Base-by-base conservation (phyloP, 2,329 filamentous ascomycete genomes). In the Berkeleyomyces basicola region DNA sequence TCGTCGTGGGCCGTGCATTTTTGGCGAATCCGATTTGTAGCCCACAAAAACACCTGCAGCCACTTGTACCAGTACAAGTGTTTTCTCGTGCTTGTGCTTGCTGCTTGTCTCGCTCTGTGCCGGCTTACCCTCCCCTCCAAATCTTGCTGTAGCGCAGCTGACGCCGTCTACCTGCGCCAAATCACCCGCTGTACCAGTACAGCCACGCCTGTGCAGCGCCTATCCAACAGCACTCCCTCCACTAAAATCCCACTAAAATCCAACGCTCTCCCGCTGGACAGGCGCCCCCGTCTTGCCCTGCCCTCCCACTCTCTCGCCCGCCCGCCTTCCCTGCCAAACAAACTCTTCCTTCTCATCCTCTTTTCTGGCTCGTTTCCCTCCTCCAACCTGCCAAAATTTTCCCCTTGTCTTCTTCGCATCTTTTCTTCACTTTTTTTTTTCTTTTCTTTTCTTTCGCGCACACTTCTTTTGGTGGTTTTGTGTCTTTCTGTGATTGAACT, bases 371-470 rank as follows among this genome's bases (percentile, higher is more conserved):
- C 67, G 67, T 65, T 66, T 63, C 66, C 67, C 67, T 67, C 67
- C 65, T 67, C 31, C 61, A 43, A 49, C 37, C 53, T 61, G 42
- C 62, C 66, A 66, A 66, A 68, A n/a, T 57, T 61, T 63, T 60
- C 58, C 47, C 49, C 70, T 71, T 71, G 69, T 70, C 69, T 69
- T 70, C 68, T 68, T 69, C 69, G 69, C 71, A 71, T 66, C 66
- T 66, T 66, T 61, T 65, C 65, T 65, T 67, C 64, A 63, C 66
- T 67, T 61, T 66, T 66, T 65, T 65, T 70, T 71, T 71, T 72
- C 71, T 70, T 70, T 74, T 70, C 76, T 73, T 77, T 77, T 76
- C 73, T 75, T 75, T 71, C 73, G 73, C 73, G 61, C 63, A 64
- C 60, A 64, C 67, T 66, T 67, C 44, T 67, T 67, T 67, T 67